These are phyloP conservation scores for Rubus parviflorus DNA, from an alignment of 306 rosid species.

Conservation along the genomic window DNA sequence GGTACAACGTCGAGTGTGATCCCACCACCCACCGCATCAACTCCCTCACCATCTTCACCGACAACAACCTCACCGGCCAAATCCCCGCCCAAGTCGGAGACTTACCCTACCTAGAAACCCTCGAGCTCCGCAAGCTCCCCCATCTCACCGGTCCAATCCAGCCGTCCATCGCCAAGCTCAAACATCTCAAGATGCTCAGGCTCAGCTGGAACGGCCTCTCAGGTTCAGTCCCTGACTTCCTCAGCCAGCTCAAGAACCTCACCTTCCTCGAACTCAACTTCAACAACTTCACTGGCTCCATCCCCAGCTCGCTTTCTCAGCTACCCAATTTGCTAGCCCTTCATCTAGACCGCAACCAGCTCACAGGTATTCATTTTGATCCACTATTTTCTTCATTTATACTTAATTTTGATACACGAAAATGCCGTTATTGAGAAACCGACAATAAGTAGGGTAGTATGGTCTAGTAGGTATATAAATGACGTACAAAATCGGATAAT, in stretches of 20 bases:
- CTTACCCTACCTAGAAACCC: constrained; percentile 56
- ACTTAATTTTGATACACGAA: too few species aligned
- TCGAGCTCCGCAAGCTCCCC: constrained; percentile 54
- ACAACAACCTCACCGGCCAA: constrained; percentile 36
- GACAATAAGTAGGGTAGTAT: too few species aligned
- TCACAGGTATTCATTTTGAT: constrained; percentile 11
- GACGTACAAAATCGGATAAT: too few species aligned
- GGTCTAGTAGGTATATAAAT: too few species aligned
- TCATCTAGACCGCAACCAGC: constrained; percentile 44
- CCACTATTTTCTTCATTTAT: too few species aligned
- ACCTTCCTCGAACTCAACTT: constrained; percentile 43
- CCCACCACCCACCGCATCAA: constrained; percentile 58
- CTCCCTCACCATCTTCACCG: constrained; percentile 46
- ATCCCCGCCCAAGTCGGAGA: constrained; percentile 69
- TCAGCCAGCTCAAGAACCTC: constrained; percentile 53
- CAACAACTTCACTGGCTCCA: constrained; percentile 52
- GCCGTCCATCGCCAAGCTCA: constrained; percentile 57
- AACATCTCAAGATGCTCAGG: constrained; percentile 39
- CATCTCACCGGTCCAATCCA: constrained; percentile 63
- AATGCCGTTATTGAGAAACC: neutral
- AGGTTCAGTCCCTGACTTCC: constrained; percentile 61
- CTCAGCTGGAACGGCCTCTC: constrained; percentile 57
- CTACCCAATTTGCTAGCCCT: constrained; percentile 27
- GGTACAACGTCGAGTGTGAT: constrained; percentile 63
- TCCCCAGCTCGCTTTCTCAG: constrained; percentile 59